Conservation (phyloP, 176 grass and related monocot species). For the Oryza brachyantha region DNA sequence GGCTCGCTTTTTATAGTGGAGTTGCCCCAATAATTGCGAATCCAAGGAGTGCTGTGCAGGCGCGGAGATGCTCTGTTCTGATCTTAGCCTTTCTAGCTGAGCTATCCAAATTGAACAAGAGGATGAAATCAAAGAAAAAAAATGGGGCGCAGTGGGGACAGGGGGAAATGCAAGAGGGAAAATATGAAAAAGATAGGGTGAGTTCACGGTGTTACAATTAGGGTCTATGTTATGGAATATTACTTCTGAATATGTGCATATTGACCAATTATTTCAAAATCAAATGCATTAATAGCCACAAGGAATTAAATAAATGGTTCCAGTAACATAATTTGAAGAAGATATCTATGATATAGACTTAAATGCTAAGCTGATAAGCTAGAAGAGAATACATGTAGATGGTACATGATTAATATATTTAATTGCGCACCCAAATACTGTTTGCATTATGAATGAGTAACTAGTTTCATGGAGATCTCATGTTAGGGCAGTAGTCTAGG, state of each 20-base stretch:
- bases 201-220: conserved; percentile 39
- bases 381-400: conserved; percentile 10
- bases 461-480: conserved; percentile 5
- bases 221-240: conserved; percentile 22
- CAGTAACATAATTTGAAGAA: conserved; percentile 6
- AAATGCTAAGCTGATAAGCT: neutral
- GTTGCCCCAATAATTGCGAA: conserved; percentile 62
- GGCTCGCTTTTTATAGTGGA: conserved; percentile 66
- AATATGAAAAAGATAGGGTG: conserved; percentile 37
- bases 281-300: neutral
- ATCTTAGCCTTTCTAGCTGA: conserved; percentile 51
- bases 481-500: neutral
- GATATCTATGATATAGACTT: neutral
- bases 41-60: conserved; percentile 47
- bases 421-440: neutral
- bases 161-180: conserved; percentile 21
- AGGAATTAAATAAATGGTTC: conserved; percentile 15
- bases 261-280: conserved; percentile 6
- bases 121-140: conserved; percentile 23
- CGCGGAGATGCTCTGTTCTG: conserved; percentile 48
- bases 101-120: conserved; percentile 51
- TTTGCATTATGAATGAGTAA: conserved; percentile 10
- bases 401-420: neutral
- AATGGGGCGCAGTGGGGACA: neutral
- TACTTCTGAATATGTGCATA: conserved; percentile 3